Percentiles rank a stretch among this genome's conserved stretches.
phyloP scores from a whole-genome alignment of 116 monocot genomes.

The Zostera marina region DNA sequence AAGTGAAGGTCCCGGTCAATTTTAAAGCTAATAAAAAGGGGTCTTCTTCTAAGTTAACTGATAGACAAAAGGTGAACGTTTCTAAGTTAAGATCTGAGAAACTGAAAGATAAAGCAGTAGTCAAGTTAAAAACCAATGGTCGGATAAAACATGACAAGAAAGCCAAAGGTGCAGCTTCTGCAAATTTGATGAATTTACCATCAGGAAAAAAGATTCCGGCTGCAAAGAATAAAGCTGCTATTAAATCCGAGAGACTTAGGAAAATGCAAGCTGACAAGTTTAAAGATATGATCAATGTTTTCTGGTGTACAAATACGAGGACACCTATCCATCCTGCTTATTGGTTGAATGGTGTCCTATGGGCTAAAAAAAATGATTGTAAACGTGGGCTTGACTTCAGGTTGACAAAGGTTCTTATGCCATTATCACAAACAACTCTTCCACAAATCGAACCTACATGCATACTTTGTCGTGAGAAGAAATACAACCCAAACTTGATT shows the following conservation, averaged over 20 bases:
- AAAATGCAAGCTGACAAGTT: background rate
- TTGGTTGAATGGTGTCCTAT: conserved; percentile 76
- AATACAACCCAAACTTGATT: conserved; percentile 34
- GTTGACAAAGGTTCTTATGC: conserved; percentile 43
- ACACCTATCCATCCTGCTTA: conserved; percentile 35
- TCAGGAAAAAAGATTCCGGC: background rate
- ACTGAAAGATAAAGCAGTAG: background rate
- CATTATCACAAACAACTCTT: conserved; percentile 13
- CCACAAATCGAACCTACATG: conserved; percentile 21
- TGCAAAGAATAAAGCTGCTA: background rate
- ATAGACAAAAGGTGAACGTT: background rate
- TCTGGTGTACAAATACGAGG: conserved; percentile 47
- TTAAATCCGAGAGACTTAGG: conserved; percentile 3
- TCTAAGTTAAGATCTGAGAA: conserved; percentile 1
- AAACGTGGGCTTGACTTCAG: conserved; percentile 40
- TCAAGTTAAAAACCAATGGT: background rate
- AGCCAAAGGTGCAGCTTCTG: conserved; percentile 2
- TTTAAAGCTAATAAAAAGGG: background rate
- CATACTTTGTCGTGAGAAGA: conserved; percentile 38
- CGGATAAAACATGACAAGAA: background rate
- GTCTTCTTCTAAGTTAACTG: background rate
- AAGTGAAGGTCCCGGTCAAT: background rate
- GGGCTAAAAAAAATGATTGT: conserved; percentile 35
- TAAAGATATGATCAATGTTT: conserved; percentile 1
- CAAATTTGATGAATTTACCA: conserved; percentile 5